Conservation (phyloP, 805 yeast species). For the Candida tammaniensis region DNA sequence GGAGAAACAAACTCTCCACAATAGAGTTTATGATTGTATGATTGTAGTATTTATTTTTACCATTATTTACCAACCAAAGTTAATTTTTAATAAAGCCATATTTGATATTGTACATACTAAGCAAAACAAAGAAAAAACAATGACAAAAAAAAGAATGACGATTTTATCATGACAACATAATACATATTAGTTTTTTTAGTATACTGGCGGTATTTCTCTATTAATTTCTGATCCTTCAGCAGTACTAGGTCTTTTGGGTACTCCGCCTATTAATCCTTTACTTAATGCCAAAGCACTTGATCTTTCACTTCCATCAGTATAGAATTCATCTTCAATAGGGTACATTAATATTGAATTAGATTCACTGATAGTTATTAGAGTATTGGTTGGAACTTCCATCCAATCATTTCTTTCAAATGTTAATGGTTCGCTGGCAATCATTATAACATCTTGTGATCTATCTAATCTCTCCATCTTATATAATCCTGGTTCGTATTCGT, state of each 20-base stretch:
- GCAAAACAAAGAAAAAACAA: neutral
- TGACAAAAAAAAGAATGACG: neutral
- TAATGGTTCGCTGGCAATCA: slow-evolving; percentile 95
- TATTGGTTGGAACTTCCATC: slow-evolving; percentile 95
- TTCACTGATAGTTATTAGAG: slow-evolving; percentile 73
- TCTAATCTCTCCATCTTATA: slow-evolving; percentile 93
- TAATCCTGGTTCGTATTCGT: slow-evolving; percentile 87
- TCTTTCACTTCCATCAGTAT: slow-evolving; percentile 63
- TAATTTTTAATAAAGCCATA: too few relatives aligned
- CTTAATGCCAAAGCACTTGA: slow-evolving; percentile 81
- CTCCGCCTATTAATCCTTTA: slow-evolving; percentile 91
- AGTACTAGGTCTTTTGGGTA: slow-evolving; percentile 55
- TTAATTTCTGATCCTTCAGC: neutral
- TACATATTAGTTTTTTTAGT: neutral
- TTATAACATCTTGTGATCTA: slow-evolving; percentile 89
- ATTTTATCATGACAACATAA: slow-evolving; percentile 1
- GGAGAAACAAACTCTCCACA: too few relatives aligned
- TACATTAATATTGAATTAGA: slow-evolving; percentile 82
- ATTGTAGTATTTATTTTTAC: too few relatives aligned
- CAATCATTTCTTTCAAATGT: slow-evolving; percentile 97
- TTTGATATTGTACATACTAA: too few relatives aligned
- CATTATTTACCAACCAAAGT: too few relatives aligned
- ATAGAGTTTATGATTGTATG: too few relatives aligned
- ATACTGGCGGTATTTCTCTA: too few relatives aligned
- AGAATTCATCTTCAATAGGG: slow-evolving; percentile 89